phyloP scores from a whole-genome alignment of 1,284 basidiomycete species.

The Dichomitus squalens region DNA sequence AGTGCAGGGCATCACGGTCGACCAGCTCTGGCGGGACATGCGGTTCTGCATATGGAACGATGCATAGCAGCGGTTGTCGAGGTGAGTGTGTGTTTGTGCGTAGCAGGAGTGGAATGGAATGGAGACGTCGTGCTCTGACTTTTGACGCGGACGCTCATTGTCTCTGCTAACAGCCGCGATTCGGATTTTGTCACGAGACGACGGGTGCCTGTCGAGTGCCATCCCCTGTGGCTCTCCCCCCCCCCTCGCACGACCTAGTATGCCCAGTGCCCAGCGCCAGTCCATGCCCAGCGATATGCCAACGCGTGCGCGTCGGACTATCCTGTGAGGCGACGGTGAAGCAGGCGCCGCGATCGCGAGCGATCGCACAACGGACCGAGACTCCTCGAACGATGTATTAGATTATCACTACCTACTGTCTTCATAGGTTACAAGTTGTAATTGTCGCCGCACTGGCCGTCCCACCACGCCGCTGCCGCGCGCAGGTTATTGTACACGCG shows the following conservation, averaged over 20 bases:
- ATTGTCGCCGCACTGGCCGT: slow-evolving; percentile 14
- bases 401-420: slow-evolving; percentile 24
- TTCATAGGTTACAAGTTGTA: slow-evolving; percentile 25
- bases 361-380: slow-evolving; percentile 9
- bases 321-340: neutral
- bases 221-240: neutral
- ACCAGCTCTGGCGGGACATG: slow-evolving; percentile 68
- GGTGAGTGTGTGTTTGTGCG: slow-evolving; percentile 1
- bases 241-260: neutral
- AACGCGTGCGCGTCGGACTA: neutral
- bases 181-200: slow-evolving; percentile 10
- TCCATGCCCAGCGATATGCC: slow-evolving; percentile 2
- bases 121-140: neutral
- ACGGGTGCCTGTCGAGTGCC: slow-evolving; percentile 9
- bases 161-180: slow-evolving; percentile 14
- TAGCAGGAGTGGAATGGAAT: neutral
- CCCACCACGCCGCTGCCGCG: slow-evolving; percentile 16
- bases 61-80: slow-evolving; percentile 26
- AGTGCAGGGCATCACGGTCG: slow-evolving; percentile 60
- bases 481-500: slow-evolving; percentile 25
- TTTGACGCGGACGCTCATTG: slow-evolving; percentile 17
- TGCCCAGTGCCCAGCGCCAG: neutral
- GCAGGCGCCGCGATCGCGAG: slow-evolving; percentile 11
- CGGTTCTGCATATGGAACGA: slow-evolving; percentile 60
- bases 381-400: slow-evolving; percentile 18